Conservation (phyloP, 2,329 filamentous ascomycete species). For the Shiraia sp. region DNA sequence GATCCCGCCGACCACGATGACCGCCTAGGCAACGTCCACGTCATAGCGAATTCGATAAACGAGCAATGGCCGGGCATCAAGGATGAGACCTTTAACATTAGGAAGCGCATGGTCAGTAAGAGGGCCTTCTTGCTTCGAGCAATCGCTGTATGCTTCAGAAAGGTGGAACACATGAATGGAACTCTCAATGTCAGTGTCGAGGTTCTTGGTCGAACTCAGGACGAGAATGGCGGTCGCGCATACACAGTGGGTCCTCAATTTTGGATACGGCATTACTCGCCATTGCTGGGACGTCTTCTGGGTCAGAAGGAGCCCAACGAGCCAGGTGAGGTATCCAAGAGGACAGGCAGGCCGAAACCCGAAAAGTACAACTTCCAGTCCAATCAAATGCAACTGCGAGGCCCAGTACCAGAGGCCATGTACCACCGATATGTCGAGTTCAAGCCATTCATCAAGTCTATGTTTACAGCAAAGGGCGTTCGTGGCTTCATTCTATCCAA, state of each 20-base stretch:
- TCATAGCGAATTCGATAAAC: constrained; percentile 63
- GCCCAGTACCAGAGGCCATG: constrained; percentile 76
- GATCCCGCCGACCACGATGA: constrained; percentile 86
- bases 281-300: constrained; percentile 80
- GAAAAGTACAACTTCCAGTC: constrained; percentile 91
- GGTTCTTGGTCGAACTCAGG: constrained; percentile 74
- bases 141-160: constrained; percentile 65
- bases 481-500: constrained; percentile 80
- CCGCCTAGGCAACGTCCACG: constrained; percentile 80
- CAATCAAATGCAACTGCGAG: constrained; percentile 83
- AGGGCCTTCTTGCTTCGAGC: constrained; percentile 78
- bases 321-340: constrained; percentile 32
- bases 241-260: constrained; percentile 79
- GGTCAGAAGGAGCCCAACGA: constrained; percentile 63
- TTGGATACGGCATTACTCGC: constrained; percentile 85
- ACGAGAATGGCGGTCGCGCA: constrained; percentile 65
- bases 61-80: constrained; percentile 71
- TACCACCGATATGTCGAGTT: constrained; percentile 96
- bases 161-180: constrained; percentile 69
- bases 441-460: constrained; percentile 82
- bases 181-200: constrained; percentile 73
- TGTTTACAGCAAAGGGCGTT: constrained; percentile 80
- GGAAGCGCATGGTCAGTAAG: constrained; percentile 85
- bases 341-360: constrained; percentile 53
- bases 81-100: constrained; percentile 69